These are phyloP conservation scores for Coleophoma cylindrospora DNA, from an alignment of 2,329 filamentous ascomycete species.

Conservation along the genomic window DNA sequence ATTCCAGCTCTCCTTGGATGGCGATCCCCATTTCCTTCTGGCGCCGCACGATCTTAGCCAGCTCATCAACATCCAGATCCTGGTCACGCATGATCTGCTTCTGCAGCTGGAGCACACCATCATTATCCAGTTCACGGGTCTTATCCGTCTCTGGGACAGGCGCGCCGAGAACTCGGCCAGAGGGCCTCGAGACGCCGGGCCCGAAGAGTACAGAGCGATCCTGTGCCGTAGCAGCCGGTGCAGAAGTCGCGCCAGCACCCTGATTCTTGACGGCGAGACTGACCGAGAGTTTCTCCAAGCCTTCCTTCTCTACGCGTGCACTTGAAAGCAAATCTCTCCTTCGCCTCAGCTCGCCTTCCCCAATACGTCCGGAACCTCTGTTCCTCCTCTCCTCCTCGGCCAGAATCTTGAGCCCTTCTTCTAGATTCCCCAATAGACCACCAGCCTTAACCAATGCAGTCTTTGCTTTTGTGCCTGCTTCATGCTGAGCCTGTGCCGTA, in stretches of 20 bases:
- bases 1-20: conserved; percentile 68
- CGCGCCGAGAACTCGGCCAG: conserved; percentile 66
- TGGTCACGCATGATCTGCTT: conserved; percentile 70
- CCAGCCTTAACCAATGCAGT: conserved; percentile 65
- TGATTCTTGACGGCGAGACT: conserved; percentile 44
- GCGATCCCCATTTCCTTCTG: conserved; percentile 75
- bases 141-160: conserved; percentile 70
- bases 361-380: conserved; percentile 37
- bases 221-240: conserved; percentile 21
- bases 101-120: conserved; percentile 69
- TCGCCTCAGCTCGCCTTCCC: conserved; percentile 70
- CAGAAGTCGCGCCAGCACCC: conserved; percentile 13
- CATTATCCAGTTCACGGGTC: conserved; percentile 72
- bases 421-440: conserved; percentile 56
- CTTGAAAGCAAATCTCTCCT: conserved; percentile 65
- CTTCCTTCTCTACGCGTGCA: conserved; percentile 69
- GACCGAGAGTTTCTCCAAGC: conserved; percentile 67
- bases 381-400: conserved; percentile 37
- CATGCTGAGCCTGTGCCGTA: conserved; percentile 47
- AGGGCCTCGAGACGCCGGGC: conserved; percentile 27
- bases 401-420: conserved; percentile 58
- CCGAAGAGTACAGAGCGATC: conserved; percentile 44
- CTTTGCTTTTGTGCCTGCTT: conserved; percentile 71
- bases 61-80: conserved; percentile 64
- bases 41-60: conserved; percentile 64